Evolutionary conservation across 2,329 filamentous ascomycete genomes (phyloP).

Genomic region (Hymenoscyphus infarciens): DNA sequence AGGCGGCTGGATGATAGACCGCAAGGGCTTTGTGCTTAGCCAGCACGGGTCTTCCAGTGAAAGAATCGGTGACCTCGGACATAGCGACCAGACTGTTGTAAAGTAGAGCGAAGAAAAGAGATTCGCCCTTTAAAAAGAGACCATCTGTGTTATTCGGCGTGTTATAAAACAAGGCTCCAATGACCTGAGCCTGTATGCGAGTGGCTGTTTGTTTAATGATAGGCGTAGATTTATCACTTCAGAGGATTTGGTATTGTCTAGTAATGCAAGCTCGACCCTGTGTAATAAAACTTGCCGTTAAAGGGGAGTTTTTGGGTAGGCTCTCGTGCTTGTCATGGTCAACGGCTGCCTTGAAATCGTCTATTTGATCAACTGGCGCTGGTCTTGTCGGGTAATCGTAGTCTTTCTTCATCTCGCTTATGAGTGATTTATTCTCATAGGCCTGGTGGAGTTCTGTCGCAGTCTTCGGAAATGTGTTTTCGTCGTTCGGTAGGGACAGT

Average conservation of each 20-base stretch:
- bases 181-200: constrained; percentile 61
- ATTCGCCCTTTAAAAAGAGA: constrained; percentile 59
- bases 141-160: constrained; percentile 55
- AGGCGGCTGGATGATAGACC: constrained; percentile 65
- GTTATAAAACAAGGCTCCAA: constrained; percentile 75
- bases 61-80: constrained; percentile 75
- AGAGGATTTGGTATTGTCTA: constrained; percentile 60
- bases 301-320: constrained; percentile 43
- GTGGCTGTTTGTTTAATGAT: constrained; percentile 57
- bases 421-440: constrained; percentile 61
- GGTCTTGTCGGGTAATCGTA: constrained; percentile 52
- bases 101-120: constrained; percentile 59
- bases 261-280: constrained; percentile 54
- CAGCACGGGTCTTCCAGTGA: constrained; percentile 66
- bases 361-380: constrained; percentile 40
- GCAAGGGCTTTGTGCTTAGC: constrained; percentile 65
- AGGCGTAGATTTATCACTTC: constrained; percentile 58
- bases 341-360: constrained; percentile 50
- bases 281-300: constrained; percentile 49
- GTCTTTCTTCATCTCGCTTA: constrained; percentile 57
- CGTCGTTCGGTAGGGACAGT: constrained; percentile 68
- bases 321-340: constrained; percentile 49
- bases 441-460: constrained; percentile 59
- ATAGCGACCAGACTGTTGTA: constrained; percentile 61
- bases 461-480: constrained; percentile 39